Percentiles rank a stretch among this genome's conserved stretches.
Conservation (phyloP, 768 basidiomycete species). For the Dendrothele bispora region DNA sequence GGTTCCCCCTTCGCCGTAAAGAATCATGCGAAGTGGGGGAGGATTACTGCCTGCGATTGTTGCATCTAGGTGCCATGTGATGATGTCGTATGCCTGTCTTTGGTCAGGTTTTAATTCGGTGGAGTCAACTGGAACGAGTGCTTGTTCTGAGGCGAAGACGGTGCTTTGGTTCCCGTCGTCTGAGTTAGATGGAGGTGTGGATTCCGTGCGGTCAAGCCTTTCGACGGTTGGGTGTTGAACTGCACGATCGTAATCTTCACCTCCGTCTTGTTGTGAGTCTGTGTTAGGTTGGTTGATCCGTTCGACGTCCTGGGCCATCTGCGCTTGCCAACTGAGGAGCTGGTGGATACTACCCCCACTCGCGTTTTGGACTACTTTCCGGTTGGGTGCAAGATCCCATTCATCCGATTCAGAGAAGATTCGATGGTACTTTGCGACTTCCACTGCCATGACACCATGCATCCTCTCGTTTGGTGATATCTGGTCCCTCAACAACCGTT, state of each 20-base stretch:
- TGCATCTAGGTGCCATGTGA: conserved; percentile 25
- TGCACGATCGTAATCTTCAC: too few relatives aligned
- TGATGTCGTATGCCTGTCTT: conserved; percentile 29
- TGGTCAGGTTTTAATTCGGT: not conserved
- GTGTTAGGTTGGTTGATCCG: too few relatives aligned
- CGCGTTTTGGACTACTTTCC: conserved; percentile 3
- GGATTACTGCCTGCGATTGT: conserved; percentile 17
- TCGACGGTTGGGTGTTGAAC: too few relatives aligned
- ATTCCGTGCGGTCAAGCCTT: too few relatives aligned
- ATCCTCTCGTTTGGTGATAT: conserved; percentile 2
- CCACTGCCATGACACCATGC: conserved; percentile 12
- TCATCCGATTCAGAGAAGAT: conserved; percentile 13
- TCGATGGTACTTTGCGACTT: conserved; percentile 9
- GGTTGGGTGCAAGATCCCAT: conserved; percentile 9
- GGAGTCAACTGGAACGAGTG: too few relatives aligned
- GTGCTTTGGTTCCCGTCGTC: too few relatives aligned
- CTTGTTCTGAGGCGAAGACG: too few relatives aligned
- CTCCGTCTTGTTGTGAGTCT: too few relatives aligned
- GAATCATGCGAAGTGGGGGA: conserved; percentile 31
- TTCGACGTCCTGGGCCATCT: conserved; percentile 9
- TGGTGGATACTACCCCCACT: conserved; percentile 4
- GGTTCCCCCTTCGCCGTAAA: conserved; percentile 33
- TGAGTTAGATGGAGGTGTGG: too few relatives aligned
- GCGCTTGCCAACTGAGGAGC: conserved; percentile 6
- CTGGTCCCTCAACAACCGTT: not conserved